phyloP scores from a whole-genome alignment of 2,329 filamentous ascomycete species.

The Penicillium sp. region DNA sequence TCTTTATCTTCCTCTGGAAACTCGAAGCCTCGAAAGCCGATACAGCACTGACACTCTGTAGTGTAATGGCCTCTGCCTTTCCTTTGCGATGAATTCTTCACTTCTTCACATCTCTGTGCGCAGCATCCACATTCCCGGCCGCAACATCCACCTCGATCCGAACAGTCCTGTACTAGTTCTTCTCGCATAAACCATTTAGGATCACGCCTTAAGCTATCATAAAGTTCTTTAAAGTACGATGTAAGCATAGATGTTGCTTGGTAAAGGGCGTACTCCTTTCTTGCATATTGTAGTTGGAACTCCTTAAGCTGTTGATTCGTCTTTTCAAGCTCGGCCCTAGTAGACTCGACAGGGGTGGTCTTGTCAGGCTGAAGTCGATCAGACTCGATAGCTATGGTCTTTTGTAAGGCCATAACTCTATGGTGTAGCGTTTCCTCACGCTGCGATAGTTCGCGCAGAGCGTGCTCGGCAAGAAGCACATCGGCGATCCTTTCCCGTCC shows the following conservation, averaged over 20 bases:
- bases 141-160: constrained; percentile 9
- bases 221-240: not conserved
- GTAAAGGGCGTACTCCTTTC: not conserved
- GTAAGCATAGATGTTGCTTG: not conserved
- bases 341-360: too few species aligned
- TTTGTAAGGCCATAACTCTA: not conserved
- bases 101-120: not conserved
- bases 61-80: constrained; percentile 13
- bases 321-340: too few species aligned
- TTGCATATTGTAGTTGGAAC: not conserved
- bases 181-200: constrained; percentile 10
- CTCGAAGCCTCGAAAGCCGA: constrained; percentile 4
- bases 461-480: not conserved
- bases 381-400: not conserved
- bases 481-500: too few species aligned
- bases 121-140: constrained; percentile 11
- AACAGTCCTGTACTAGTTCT: constrained; percentile 7
- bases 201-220: constrained; percentile 4
- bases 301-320: too few species aligned
- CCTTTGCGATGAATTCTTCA: not conserved
- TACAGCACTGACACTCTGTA: constrained; percentile 10
- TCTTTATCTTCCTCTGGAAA: not conserved
- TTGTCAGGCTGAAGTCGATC: too few species aligned
- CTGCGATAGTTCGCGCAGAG: not conserved
- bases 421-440: not conserved